Base-by-base conservation (phyloP, 1,284 basidiomycete species). In the Cryptococcus maquisensis region DNA sequence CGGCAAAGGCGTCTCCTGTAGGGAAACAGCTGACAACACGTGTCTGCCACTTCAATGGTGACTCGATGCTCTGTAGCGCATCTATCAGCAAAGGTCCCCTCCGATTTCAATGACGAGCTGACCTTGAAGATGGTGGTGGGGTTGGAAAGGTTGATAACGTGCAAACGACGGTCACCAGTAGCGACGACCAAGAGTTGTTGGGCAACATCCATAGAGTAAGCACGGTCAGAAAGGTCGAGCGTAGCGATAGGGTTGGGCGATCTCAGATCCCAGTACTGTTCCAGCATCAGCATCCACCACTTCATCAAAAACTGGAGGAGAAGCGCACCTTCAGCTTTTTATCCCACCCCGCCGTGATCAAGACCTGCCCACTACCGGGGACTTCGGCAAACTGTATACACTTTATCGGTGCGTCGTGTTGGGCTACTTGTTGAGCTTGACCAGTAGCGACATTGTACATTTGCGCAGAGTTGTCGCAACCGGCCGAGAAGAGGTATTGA, bases 11-110 rank as follows among this genome's bases (percentile, higher is more conserved):
- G 58, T 85, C 85, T 21, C 79, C 84, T 1, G 81, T 81, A 12
- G 88, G 87, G 77, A 96, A 94, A 73, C 90, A 95, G 3, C 87
- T 83, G 4, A 96, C 83, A 3, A 87, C 85, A 42, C 95, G 84
- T 3, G 95, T 97, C 77, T 98, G 95, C 87, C 89, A 92, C 73
- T 95, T 94, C 61, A 97, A 77, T 3, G 92, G 90, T 2, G 90
- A 93, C 35, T 81, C 79, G 65, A 90, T 84, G 13, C 82, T 85
- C 88, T 91, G 58, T 37, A 59, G 55, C 2, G 49, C 16, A 56
- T 21, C 38, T 52, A 36, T 13, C 16, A 26, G 51, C 36, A 55
- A 48, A 41, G 16, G 13, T 16, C n/a, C 18, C 40, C 13, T 47
- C 37, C 23, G n/a, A 41, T 1, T 13, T 28, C 51, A 18, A 13